Conservation (phyloP, 2,329 filamentous ascomycete species). For the Akanthomyces dipterigenus region DNA sequence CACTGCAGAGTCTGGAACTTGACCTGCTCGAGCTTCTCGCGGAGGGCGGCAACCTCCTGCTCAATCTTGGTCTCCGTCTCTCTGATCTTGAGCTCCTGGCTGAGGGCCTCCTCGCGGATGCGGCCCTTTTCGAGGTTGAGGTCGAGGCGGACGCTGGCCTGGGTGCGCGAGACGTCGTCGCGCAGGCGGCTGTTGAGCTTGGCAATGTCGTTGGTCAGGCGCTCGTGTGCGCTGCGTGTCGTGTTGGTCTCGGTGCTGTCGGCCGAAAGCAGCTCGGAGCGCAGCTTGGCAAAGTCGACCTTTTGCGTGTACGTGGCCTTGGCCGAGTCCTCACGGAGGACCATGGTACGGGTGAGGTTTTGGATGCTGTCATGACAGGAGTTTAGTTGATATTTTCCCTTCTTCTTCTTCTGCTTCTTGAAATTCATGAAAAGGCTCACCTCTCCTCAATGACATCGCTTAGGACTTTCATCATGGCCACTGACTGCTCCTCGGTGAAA, state of each 20-base stretch:
- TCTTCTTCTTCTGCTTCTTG: background rate
- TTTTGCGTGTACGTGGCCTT: slow-evolving; percentile 79
- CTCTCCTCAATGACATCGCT: slow-evolving; percentile 97
- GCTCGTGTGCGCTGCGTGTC: slow-evolving; percentile 84
- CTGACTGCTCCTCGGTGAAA: slow-evolving; percentile 90
- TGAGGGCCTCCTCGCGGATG: slow-evolving; percentile 91
- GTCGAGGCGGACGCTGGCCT: slow-evolving; percentile 86
- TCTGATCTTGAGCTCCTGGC: slow-evolving; percentile 96
- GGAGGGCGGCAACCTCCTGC: slow-evolving; percentile 85
- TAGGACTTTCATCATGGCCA: slow-evolving; percentile 97
- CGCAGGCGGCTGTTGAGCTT: slow-evolving; percentile 84
- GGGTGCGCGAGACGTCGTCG: slow-evolving; percentile 90
- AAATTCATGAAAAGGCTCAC: slow-evolving; percentile 29
- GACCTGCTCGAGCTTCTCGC: slow-evolving; percentile 90
- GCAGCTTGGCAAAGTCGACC: slow-evolving; percentile 95
- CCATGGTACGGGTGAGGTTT: slow-evolving; percentile 96
- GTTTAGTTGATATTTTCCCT: background rate
- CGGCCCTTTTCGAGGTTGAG: slow-evolving; percentile 94
- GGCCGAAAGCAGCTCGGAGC: slow-evolving; percentile 84
- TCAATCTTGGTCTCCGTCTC: slow-evolving; percentile 98
- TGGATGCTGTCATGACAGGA: slow-evolving; percentile 59
- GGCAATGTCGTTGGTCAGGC: slow-evolving; percentile 86
- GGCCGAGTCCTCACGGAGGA: slow-evolving; percentile 86
- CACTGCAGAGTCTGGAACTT: slow-evolving; percentile 98
- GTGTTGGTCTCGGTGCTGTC: slow-evolving; percentile 87